These are phyloP conservation scores for Colletotrichum orbiculare DNA, from an alignment of 2,329 filamentous ascomycete genomes.

Conservation along the genomic window DNA sequence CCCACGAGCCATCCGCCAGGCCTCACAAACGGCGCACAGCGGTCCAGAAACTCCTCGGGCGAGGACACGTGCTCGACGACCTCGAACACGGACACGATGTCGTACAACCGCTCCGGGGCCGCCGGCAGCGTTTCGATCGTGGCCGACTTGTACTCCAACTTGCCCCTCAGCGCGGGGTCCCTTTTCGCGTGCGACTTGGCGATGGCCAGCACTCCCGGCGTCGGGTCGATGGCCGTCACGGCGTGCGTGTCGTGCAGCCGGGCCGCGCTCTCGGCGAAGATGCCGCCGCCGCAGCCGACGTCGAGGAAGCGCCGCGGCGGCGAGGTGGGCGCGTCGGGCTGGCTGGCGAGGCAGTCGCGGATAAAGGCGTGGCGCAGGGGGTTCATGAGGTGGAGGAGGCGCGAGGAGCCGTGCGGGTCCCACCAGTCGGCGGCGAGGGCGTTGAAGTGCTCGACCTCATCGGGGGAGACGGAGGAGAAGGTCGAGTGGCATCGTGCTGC, in stretches of 20 bases:
- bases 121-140: constrained; percentile 76
- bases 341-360: constrained; percentile 70
- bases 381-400: constrained; percentile 97
- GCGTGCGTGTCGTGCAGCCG: constrained; percentile 70
- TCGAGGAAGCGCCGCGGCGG: constrained; percentile 77
- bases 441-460: constrained; percentile 95
- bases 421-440: constrained; percentile 95
- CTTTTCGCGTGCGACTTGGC: constrained; percentile 79
- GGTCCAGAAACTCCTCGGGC: constrained; percentile 78
- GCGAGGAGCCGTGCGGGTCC: constrained; percentile 93
- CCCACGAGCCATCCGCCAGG: constrained; percentile 94
- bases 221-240: constrained; percentile 84
- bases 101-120: constrained; percentile 63
- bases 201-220: constrained; percentile 76
- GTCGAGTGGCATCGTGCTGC: constrained; percentile 35
- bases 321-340: constrained; percentile 55
- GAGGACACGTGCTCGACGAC: constrained; percentile 92
- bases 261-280: constrained; percentile 91
- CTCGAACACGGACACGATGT: constrained; percentile 90
- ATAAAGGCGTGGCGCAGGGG: constrained; percentile 96
- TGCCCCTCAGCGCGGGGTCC: constrained; percentile 74
- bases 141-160: constrained; percentile 79
- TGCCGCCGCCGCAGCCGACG: constrained; percentile 94
- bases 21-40: constrained; percentile 79
- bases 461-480: constrained; percentile 82